Percentiles rank a stretch among this genome's conserved stretches.
Evolutionary conservation across 73 alveolate genomes (phyloP).

Genomic region (Paramecium caudatum): DNA sequence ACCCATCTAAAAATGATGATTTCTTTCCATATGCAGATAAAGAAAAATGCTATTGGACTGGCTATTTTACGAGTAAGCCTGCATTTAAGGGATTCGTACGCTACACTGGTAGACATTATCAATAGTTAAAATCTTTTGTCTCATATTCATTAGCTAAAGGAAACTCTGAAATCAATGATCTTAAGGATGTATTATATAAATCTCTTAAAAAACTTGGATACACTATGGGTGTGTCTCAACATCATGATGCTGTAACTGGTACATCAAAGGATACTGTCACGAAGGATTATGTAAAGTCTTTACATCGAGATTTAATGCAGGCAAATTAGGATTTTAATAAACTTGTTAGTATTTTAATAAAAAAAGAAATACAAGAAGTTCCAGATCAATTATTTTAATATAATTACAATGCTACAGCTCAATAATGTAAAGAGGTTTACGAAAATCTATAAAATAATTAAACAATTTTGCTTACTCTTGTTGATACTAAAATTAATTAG

Average conservation of each 20-base stretch:
- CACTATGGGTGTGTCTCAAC: constrained; percentile 80
- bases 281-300: constrained; percentile 79
- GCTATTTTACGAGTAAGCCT: constrained; percentile 93
- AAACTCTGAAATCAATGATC: neutral
- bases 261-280: constrained; percentile 89
- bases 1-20: constrained; percentile 86
- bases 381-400: neutral
- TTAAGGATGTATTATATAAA: neutral
- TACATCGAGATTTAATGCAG: neutral
- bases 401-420: constrained; percentile 8
- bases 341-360: neutral
- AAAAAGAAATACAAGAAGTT: neutral
- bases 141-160: neutral
- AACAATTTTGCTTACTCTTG: constrained; percentile 39
- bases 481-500: constrained; percentile 9
- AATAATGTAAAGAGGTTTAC: constrained; percentile 17
- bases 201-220: neutral
- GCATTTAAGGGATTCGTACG: constrained; percentile 87
- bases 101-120: constrained; percentile 77
- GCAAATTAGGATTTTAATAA: neutral
- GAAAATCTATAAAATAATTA: neutral
- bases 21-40: constrained; percentile 90
- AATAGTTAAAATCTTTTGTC: constrained; percentile 34
- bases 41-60: constrained; percentile 92
- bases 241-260: constrained; percentile 96